Evolutionary conservation across 2,329 filamentous ascomycete species (phyloP), one percentile per base, ranked within the genome.

Genomic region (Chaetomium olivaceum): DNA sequence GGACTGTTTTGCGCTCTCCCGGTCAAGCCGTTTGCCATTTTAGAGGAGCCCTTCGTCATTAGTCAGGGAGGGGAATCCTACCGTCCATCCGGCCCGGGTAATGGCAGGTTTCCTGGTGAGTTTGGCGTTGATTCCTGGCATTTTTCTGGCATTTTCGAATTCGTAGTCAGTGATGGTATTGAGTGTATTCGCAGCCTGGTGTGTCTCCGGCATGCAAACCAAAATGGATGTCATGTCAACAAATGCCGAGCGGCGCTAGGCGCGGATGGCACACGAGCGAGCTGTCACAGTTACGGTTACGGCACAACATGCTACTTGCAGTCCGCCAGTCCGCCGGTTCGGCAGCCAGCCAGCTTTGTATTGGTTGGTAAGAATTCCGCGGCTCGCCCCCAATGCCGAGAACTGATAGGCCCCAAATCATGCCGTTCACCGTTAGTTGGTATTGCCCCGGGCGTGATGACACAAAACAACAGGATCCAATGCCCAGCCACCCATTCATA

Each of bases 261-360:
- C 58, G 62, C 62, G 36, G 51, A 6, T 21, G 23, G 54, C 19
- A 31, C 29, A n/a, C 50, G 25, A 14, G 39, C 43, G 27, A 27
- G 51, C 58, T 61, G 56, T 51, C 43, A 61, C 64, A 52, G 56
- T 57, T 43, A 63, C 57, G 48, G 56, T 57, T 51, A 63, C 57
- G 39, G 60, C 62, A 43, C 57, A 58, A 57, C 27, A 31, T 39
- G 58, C 19, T 19, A 59, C 43, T 31, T 36, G 33, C 33, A 36
- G 33, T 36, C 33, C 33, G 33, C 33, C 33, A 36, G 33, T 36
- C 33, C 33, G 33, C 33, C 33, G 8, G 33, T 36, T 36, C 33
- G 33, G 48, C 31, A 25, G 36, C 52, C 58, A 46, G 54, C 58
- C 39, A 43, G 11, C 14, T 9, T n/a, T 19, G 51, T 27, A 68